A percentile compares a stretch with the other conserved stretches of the same genome.
phyloP scores from a whole-genome alignment of 345 rosid species.

The Camelina sativa region DNA sequence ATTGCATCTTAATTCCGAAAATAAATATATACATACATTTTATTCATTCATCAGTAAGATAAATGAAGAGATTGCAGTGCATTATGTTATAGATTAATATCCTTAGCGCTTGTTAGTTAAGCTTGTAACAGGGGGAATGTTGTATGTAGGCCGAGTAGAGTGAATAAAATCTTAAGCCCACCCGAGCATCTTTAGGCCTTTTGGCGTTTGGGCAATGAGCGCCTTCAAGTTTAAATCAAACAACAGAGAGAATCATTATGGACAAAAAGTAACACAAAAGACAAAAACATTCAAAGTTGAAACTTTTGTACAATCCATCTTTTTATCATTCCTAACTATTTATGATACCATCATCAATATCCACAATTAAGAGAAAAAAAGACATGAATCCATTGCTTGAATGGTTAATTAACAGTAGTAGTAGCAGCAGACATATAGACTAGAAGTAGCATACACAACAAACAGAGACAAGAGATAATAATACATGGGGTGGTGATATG shows the following conservation, averaged over 20 bases:
- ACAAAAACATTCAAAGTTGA: background rate
- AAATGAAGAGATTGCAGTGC: background rate
- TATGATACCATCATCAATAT: slow-evolving; percentile 6
- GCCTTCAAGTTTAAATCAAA: slow-evolving; percentile 17
- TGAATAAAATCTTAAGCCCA: slow-evolving; percentile 10
- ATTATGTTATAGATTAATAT: background rate
- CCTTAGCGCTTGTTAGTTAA: no score
- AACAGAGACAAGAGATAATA: slow-evolving; percentile 27
- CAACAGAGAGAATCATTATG: background rate
- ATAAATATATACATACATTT: background rate
- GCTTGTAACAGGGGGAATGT: background rate
- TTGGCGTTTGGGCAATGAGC: background rate
- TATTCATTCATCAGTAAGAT: background rate
- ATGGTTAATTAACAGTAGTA: slow-evolving; percentile 38
- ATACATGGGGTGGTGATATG: slow-evolving; percentile 20
- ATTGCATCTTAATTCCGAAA: background rate
- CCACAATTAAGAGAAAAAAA: background rate
- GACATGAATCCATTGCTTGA: slow-evolving; percentile 35
- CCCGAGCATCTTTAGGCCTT: background rate
- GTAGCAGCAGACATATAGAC: slow-evolving; percentile 38
- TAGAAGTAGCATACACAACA: slow-evolving; percentile 41
- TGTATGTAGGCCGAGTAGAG: background rate
- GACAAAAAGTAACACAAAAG: background rate
- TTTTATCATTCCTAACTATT: slow-evolving; percentile 13
- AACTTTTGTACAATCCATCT: slow-evolving; percentile 23